Conservation (phyloP, 169 alveolate genomes). For the Prorocentrum cordatum region DNA sequence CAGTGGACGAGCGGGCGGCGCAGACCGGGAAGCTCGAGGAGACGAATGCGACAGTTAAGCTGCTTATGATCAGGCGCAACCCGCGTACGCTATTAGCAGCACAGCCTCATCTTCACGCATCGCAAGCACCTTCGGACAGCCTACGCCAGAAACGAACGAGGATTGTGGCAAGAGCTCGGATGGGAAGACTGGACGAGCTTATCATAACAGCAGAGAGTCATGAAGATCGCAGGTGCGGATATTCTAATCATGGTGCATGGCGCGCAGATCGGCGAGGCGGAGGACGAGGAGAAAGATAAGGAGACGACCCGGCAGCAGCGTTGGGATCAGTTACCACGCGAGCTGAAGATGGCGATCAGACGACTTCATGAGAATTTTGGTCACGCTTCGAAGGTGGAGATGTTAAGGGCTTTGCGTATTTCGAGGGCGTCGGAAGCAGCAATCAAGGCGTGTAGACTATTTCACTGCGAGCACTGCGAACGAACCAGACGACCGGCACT, state of each 20-base stretch:
- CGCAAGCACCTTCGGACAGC: no score
- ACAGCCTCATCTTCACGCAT: no score
- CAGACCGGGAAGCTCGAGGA: no score
- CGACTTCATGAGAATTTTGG: constrained; percentile 14
- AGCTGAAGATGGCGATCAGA: neutral
- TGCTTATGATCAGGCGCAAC: no score
- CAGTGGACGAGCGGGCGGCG: no score
- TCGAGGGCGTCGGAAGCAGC: constrained; percentile 7
- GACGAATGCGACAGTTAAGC: no score
- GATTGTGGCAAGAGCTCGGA: no score
- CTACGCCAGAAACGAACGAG: no score
- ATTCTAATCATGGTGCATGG: neutral
- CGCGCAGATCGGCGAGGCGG: neutral
- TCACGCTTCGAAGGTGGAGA: neutral
- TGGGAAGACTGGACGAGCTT: no score
- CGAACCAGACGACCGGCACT: neutral
- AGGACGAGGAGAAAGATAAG: neutral
- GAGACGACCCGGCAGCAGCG: neutral
- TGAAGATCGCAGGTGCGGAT: no score
- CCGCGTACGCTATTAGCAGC: no score
- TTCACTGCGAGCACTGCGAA: neutral
- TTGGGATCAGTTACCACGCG: neutral
- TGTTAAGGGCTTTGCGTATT: neutral
- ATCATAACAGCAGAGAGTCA: no score
- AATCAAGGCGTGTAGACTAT: neutral